phyloP scores from a whole-genome alignment of 306 rosid genomes.

The Cicer pinnatifidum region DNA sequence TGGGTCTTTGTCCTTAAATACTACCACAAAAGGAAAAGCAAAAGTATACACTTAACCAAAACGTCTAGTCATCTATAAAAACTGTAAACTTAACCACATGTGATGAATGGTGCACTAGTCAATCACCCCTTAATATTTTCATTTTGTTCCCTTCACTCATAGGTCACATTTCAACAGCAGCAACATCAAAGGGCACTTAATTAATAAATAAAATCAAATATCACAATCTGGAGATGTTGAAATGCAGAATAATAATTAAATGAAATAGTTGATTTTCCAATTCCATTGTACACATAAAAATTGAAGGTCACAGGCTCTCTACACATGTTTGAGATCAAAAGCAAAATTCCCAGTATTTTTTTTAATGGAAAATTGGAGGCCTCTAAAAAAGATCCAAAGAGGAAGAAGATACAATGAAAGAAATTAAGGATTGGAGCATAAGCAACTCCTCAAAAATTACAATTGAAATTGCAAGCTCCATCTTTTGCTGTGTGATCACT shows the following conservation, averaged over 20 bases:
- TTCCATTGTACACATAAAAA: constrained; percentile 55
- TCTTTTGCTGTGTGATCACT: constrained; percentile 43
- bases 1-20: constrained; percentile 50
- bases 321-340: constrained; percentile 52
- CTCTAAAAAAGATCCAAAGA: constrained; percentile 47
- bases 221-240: constrained; percentile 28
- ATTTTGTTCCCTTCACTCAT: constrained; percentile 32
- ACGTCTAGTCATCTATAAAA: constrained; percentile 49
- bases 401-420: constrained; percentile 49
- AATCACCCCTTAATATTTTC: constrained; percentile 15
- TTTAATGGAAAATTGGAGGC: constrained; percentile 56
- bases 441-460: constrained; percentile 66
- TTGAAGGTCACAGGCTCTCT: constrained; percentile 48
- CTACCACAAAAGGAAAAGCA: constrained; percentile 52
- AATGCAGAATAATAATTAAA: constrained; percentile 32
- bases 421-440: constrained; percentile 51
- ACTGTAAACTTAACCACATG: constrained; percentile 42
- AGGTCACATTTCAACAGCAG: constrained; percentile 42
- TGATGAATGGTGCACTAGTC: constrained; percentile 37
- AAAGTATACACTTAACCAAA: constrained; percentile 38
- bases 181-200: constrained; percentile 26
- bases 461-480: constrained; percentile 68
- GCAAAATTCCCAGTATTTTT: constrained; percentile 56
- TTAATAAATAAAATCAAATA: constrained; percentile 15
- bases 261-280: constrained; percentile 48